These are phyloP conservation scores for Fraxinus paxiana DNA, from an alignment of 305 asterid genomes.

Conservation along the genomic window DNA sequence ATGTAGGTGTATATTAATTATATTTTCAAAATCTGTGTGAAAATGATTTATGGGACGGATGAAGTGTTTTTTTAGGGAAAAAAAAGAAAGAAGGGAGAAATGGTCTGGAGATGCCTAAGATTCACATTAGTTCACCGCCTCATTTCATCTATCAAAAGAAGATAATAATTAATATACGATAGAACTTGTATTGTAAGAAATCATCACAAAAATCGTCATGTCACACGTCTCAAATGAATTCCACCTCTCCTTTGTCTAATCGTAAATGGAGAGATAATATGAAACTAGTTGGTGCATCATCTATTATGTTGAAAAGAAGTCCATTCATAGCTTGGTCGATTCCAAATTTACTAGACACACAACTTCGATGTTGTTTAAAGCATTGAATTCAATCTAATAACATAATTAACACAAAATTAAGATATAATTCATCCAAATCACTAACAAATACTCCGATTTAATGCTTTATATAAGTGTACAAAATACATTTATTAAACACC, in stretches of 20 bases:
- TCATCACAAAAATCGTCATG: not conserved
- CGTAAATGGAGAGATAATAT: not conserved
- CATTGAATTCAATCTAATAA: too few species aligned
- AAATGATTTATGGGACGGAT: not conserved
- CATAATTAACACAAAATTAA: too few species aligned
- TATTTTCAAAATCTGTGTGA: not conserved
- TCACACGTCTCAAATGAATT: not conserved
- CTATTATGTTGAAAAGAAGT: not conserved
- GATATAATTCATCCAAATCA: too few species aligned
- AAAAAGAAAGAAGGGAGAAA: not conserved
- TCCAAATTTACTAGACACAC: not conserved
- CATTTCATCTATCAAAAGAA: too few species aligned
- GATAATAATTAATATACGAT: too few species aligned
- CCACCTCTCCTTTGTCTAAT: not conserved
- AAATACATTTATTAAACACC: too few species aligned
- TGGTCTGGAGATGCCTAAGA: not conserved
- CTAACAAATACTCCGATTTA: too few species aligned
- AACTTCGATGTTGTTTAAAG: not conserved
- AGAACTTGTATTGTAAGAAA: not conserved
- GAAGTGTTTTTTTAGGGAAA: not conserved
- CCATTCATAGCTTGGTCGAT: not conserved
- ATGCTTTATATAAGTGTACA: too few species aligned
- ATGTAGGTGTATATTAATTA: too few species aligned
- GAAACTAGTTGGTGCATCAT: not conserved
- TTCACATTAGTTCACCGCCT: too few species aligned